phyloP scores from a whole-genome alignment of 2,329 filamentous ascomycete species.

The Fusarium coffeatum region DNA sequence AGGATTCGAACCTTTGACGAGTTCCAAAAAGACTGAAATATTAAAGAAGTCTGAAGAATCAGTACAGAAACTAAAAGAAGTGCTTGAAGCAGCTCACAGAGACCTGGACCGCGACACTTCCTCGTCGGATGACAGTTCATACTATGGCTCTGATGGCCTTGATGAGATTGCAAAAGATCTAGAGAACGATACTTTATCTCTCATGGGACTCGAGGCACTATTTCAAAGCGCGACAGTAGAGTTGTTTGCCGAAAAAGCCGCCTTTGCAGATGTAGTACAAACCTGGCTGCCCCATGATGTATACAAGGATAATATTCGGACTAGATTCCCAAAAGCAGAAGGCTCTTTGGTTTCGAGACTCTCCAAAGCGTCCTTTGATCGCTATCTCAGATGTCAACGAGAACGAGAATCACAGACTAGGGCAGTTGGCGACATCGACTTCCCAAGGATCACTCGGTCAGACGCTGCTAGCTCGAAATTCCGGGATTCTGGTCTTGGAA shows the following conservation, averaged over 20 bases:
- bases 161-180: neutral
- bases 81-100: neutral
- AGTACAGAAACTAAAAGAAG: neutral
- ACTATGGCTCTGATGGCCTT: neutral
- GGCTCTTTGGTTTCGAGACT: neutral
- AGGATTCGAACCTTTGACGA: neutral
- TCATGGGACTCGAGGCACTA: neutral
- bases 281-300: neutral
- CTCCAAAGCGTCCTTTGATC: neutral
- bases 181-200: neutral
- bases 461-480: neutral
- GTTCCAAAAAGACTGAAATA: neutral
- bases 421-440: neutral
- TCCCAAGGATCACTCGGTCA: neutral
- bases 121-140: neutral
- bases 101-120: neutral
- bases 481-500: neutral
- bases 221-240: neutral
- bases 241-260: neutral
- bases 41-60: neutral
- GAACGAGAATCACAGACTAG: neutral
- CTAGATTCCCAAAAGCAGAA: neutral
- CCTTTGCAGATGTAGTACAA: neutral
- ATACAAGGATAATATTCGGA: neutral
- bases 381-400: neutral